A percentile compares a stretch with the other conserved stretches of the same genome.
Evolutionary conservation across 345 rosid genomes (phyloP).

Genomic region (Syzygium jambos): DNA sequence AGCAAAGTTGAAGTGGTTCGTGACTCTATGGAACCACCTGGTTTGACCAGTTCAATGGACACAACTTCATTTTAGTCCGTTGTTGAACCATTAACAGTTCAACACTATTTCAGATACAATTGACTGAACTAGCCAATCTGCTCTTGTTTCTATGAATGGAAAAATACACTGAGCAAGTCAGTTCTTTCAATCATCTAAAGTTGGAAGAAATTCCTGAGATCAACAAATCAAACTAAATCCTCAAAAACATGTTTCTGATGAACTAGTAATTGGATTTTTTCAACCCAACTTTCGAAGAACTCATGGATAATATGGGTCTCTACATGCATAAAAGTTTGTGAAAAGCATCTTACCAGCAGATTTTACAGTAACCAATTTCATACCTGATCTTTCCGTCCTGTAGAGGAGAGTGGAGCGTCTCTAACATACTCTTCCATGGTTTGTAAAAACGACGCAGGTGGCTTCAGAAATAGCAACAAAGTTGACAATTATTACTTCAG

Average conservation of each 20-base stretch:
- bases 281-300: neutral
- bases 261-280: neutral
- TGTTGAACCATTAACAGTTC: neutral
- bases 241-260: neutral
- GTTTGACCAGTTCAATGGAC: neutral
- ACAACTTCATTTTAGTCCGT: neutral
- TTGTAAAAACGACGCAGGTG: slow-evolving; percentile 89
- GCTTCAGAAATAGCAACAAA: slow-evolving; percentile 32
- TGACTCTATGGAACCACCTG: neutral
- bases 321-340: neutral
- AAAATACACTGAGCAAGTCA: neutral
- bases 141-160: neutral
- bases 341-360: neutral
- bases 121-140: neutral
- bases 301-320: neutral
- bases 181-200: neutral
- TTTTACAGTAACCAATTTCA: neutral
- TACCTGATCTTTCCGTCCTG: slow-evolving; percentile 75
- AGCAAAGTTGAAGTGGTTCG: neutral
- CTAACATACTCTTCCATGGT: slow-evolving; percentile 96
- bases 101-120: neutral
- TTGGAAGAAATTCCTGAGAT: neutral
- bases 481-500: neutral
- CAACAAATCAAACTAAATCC: neutral
- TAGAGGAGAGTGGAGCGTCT: slow-evolving; percentile 67